Conservation (phyloP, 129 eudicot genomes). For the Apium graveolens region DNA sequence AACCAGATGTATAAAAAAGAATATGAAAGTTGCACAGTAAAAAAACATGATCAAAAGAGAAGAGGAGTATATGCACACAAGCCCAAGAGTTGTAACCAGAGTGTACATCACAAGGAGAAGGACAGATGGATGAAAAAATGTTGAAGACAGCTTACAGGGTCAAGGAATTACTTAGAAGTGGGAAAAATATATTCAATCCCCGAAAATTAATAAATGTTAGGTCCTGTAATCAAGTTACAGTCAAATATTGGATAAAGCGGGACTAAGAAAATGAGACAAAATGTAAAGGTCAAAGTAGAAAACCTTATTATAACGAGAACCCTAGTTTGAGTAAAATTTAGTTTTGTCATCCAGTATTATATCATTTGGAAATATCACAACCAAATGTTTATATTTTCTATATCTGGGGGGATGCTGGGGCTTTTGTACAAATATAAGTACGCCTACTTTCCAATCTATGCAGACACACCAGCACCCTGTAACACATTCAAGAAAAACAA, state of each 20-base stretch:
- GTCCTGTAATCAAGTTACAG: neutral
- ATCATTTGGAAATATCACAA: neutral
- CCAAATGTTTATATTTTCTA: neutral
- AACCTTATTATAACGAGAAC: neutral
- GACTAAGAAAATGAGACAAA: neutral
- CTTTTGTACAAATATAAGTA: neutral
- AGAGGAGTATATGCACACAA: neutral
- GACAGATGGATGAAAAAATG: neutral
- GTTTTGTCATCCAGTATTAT: neutral
- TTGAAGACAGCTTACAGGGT: neutral
- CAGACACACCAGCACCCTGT: neutral
- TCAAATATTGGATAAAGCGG: neutral
- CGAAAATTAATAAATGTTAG: neutral
- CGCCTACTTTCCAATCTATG: neutral
- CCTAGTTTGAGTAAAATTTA: neutral
- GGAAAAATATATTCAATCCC: neutral
- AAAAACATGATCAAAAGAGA: neutral
- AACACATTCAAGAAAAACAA: neutral
- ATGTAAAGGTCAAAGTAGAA: neutral
- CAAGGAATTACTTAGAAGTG: neutral
- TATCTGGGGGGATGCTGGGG: neutral
- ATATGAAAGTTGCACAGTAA: neutral
- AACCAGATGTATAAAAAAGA: neutral
- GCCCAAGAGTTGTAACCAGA: neutral
- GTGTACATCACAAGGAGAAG: neutral